Evolutionary conservation across 345 rosid species (phyloP).

Genomic region (Citrus unshiu): DNA sequence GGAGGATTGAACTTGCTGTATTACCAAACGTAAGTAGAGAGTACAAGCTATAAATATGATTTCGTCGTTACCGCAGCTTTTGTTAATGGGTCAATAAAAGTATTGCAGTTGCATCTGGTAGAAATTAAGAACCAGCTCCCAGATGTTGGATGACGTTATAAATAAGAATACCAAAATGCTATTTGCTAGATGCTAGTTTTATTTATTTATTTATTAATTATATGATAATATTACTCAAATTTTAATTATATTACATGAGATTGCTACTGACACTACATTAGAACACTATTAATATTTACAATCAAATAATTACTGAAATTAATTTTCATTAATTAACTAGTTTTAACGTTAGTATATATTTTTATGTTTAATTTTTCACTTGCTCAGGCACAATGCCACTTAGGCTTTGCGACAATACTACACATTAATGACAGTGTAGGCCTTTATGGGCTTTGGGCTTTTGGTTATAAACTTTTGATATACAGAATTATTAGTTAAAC

Average conservation of each 20-base stretch:
- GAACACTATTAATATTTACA: no score
- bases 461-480: neutral
- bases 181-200: neutral
- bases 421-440: neutral
- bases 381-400: neutral
- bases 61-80: neutral
- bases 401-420: no score
- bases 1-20: conserved; percentile 42
- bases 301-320: no score
- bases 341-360: neutral
- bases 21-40: conserved; percentile 6
- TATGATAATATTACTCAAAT: no score
- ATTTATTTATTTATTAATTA: no score
- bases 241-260: accelerated
- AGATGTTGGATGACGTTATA: neutral
- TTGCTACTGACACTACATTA: no score
- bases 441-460: neutral
- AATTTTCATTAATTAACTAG: neutral
- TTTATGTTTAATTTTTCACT: neutral
- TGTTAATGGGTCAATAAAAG: neutral
- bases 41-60: neutral
- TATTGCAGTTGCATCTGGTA: neutral
- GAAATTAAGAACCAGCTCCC: neutral
- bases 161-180: neutral
- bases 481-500: no score